Evolutionary conservation across 768 basidiomycete species (phyloP), one percentile per base, ranked within the genome.

Genomic region (Gelatoporia subvermispora): DNA sequence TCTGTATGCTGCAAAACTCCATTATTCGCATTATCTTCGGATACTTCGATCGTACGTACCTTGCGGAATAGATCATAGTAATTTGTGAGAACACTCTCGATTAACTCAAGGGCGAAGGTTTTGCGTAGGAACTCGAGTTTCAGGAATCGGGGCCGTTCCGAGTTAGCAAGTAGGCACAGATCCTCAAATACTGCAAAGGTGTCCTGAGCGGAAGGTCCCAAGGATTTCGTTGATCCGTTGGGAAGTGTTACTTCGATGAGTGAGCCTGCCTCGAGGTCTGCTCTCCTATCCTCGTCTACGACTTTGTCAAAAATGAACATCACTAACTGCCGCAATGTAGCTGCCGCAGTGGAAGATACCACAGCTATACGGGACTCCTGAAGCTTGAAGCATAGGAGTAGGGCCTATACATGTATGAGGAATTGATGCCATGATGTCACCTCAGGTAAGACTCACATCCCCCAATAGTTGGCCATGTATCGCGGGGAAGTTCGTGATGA

Each of bases 251-350:
- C 74, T 13, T 77, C 71, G n/a, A 67, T 58, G 10, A 68, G 57
- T 7, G 65, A 56, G 22, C 37, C 46, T 4, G 63, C 23, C 23
- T 68, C 62, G 17, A 68, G 66, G 62, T 55, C 52, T 18, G 74
- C 76, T 15, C 65, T 65, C 4, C 72, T 69, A 62, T 93, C 88
- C 61, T 93, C 90, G 16, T 79, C 75, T 1, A 84, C 80, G 66
- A 97, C 88, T 62, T 95, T 93, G 68, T 99, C 96, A 38, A 97
- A 89, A 16, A 97, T 85, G 56, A 97, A 90, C 94, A 99, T 97
- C 39, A 98, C 91, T 1, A 97, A 76, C 63, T 98, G 95, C 2
- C 94, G 85, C 3, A 97, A 77, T 0, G 94, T 97, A 0, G 96
- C 96, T 2, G 94, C 94, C 2, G 95, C 95, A 3, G 96, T 98